These are phyloP conservation scores for Flaveria linearis DNA, from an alignment of 129 eudicot species.

Conservation along the genomic window DNA sequence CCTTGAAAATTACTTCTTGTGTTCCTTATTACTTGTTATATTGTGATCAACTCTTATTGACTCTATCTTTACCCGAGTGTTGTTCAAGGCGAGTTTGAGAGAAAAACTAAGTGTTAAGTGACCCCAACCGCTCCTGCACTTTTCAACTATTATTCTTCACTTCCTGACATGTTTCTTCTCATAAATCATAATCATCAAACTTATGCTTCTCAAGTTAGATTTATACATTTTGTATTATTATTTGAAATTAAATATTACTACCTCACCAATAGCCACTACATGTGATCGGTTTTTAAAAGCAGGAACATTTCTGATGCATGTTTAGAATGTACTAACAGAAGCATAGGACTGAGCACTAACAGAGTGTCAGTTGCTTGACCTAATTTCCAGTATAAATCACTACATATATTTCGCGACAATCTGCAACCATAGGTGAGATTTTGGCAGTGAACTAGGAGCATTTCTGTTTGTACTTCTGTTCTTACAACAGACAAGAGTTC, in stretches of 20 bases:
- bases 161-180: neutral
- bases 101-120: too few species aligned
- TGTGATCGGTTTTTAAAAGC: neutral
- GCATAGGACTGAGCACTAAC: neutral
- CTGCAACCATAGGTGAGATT: neutral
- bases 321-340: neutral
- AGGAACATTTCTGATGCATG: neutral
- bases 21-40: too few species aligned
- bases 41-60: too few species aligned
- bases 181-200: neutral
- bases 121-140: too few species aligned
- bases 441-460: conserved; percentile 6
- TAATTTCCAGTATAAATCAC: neutral
- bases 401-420: neutral
- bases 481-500: neutral
- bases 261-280: neutral
- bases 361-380: neutral
- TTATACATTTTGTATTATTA: neutral
- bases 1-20: too few species aligned
- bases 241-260: neutral
- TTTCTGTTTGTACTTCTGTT: neutral
- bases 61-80: too few species aligned
- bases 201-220: neutral
- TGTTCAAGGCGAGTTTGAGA: too few species aligned
- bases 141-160: neutral